Base-by-base conservation (phyloP, 257 asterid genomes). In the Verbena officinalis region DNA sequence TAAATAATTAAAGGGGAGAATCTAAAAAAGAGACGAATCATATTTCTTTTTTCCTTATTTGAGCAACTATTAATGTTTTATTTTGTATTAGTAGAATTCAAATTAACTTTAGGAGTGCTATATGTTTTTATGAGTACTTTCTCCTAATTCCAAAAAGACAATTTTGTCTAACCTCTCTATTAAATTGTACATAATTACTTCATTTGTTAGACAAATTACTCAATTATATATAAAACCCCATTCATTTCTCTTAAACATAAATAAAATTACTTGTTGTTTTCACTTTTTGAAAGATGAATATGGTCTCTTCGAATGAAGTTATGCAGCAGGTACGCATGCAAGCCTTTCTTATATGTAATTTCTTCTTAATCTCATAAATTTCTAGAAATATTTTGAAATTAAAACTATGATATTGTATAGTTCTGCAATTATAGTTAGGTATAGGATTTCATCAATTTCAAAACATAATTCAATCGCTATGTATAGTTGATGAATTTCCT, bases 191-290 rank as follows among this genome's bases (percentile, higher is more conserved):
- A n/a, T n/a, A n/a, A n/a, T 27, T 27, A 27, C 33, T 27, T 27
- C 2, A 27, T 27, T 27, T 0, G 21, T 23, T 42, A 49, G 14
- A 19, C 38, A 36, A 44, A 48, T 33, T 30, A 27, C 11, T 45
- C 75, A 31, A 4, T 24, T 45, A 63, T 46, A 71, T 45, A 63
- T 46, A 71, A 62, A 71, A 14, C 23, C 60, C 27, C 45, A 16
- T 62, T 13, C 22, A 64, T 27, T 39, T 15, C 5, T 27, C 12
- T 13, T 11, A 44, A 54, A 24, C 0, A 11, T 14, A 2, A 15
- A 39, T n/a, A 7, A 30, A 27, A 27, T 27, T 27, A 14, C 5
- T 34, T 49, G n/a, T 31, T 17, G n/a, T 17, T 13, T 9, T 40
- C 21, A 52, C 42, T 27, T 40, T 39, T 53, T 3, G 12, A 42